A percentile compares a stretch with the other conserved stretches of the same genome.
phyloP scores from a whole-genome alignment of 2,329 filamentous ascomycete genomes.

The Aspergillus fijiensis region DNA sequence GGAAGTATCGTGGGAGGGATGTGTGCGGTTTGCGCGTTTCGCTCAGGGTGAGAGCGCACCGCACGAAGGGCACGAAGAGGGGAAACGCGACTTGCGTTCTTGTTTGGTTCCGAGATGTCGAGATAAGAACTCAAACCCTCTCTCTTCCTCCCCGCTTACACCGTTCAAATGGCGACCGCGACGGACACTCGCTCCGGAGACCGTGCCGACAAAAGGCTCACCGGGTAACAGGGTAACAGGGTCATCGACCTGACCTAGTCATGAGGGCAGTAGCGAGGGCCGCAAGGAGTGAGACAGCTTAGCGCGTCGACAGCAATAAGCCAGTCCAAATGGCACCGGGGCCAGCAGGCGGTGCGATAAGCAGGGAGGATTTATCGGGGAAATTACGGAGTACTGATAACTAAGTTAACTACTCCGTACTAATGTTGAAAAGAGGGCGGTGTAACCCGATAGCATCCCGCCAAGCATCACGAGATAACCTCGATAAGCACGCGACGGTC shows the following conservation, averaged over 20 bases:
- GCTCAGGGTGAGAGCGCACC: not conserved
- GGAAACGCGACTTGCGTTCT: not conserved
- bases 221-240: not conserved
- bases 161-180: not conserved
- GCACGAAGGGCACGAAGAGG: not conserved
- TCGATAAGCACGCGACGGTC: slow-evolving; percentile 9
- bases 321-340: not conserved
- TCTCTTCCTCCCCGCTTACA: not conserved
- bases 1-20: too few relatives aligned
- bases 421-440: not conserved
- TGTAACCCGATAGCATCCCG: slow-evolving; percentile 9
- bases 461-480: slow-evolving; percentile 16
- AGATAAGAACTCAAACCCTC: not conserved
- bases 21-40: not conserved
- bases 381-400: too few relatives aligned
- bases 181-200: not conserved
- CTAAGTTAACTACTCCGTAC: too few relatives aligned
- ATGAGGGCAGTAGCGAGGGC: not conserved
- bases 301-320: not conserved
- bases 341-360: slow-evolving; percentile 6
- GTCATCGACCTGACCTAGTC: not conserved
- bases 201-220: not conserved
- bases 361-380: not conserved
- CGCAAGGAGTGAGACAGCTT: not conserved
- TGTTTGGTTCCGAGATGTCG: not conserved